These are phyloP conservation scores for Coemansia sp. DNA, from an alignment of 192 early-diverging fungal genomes.

Conservation along the genomic window DNA sequence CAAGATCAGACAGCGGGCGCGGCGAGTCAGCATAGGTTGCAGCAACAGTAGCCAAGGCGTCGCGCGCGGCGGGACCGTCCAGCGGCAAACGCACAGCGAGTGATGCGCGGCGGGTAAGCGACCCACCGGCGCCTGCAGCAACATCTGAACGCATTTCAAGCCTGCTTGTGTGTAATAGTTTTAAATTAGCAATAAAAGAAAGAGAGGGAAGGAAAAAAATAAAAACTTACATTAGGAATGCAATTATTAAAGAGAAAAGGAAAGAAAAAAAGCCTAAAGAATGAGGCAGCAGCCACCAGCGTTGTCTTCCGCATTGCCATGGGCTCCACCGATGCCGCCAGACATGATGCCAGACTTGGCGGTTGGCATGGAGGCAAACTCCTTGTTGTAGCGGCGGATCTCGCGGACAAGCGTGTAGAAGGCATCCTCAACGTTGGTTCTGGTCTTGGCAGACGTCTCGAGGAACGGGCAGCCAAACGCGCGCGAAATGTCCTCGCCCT, in stretches of 20 bases:
- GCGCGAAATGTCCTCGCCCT: slow-evolving; percentile 81
- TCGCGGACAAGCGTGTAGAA: slow-evolving; percentile 88
- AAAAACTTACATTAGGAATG: neutral
- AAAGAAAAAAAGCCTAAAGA: slow-evolving; percentile 47
- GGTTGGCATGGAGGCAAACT: slow-evolving; percentile 57
- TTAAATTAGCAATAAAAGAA: neutral
- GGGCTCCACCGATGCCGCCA: slow-evolving; percentile 30
- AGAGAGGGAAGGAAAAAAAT: neutral
- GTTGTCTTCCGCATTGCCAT: slow-evolving; percentile 27
- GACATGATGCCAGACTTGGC: slow-evolving; percentile 15
- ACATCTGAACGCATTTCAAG: neutral
- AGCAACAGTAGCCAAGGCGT: slow-evolving; percentile 29
- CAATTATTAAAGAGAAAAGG: neutral
- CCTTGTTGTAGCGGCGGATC: slow-evolving; percentile 81
- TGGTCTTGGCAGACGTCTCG: slow-evolving; percentile 87
- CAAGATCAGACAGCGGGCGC: neutral
- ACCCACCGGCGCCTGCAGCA: slow-evolving; percentile 8
- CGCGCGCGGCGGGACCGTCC: slow-evolving; percentile 24
- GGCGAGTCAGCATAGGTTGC: slow-evolving; percentile 12
- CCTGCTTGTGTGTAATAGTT: neutral
- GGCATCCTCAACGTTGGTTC: slow-evolving; percentile 90
- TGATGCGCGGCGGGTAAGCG: slow-evolving; percentile 39
- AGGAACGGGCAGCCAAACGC: slow-evolving; percentile 78
- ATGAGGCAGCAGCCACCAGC: slow-evolving; percentile 63
- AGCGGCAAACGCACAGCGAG: slow-evolving; percentile 36